Evolutionary conservation across 2,329 filamentous ascomycete species (phyloP).

Genomic region (Neofusicoccum laricinum): DNA sequence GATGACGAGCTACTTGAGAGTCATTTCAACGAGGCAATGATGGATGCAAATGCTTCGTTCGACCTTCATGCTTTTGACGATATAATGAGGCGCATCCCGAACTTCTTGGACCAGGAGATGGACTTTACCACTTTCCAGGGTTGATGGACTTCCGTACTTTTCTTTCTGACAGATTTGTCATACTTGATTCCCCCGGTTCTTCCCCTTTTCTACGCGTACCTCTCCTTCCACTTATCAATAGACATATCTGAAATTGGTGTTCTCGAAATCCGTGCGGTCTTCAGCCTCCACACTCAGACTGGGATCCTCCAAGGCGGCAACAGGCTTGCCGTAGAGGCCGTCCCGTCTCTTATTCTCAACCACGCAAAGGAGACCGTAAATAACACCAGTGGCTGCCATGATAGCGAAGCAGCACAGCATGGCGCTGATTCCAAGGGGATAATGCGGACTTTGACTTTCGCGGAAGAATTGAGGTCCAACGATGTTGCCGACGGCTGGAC

Average conservation of each 20-base stretch:
- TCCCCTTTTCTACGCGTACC: too few species aligned
- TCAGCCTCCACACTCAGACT: constrained; percentile 32
- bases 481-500: background rate
- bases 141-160: background rate
- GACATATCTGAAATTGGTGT: constrained; percentile 59
- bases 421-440: background rate
- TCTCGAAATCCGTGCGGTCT: constrained; percentile 62
- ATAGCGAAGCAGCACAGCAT: constrained; percentile 4
- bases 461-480: background rate
- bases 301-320: background rate
- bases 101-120: background rate
- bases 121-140: background rate
- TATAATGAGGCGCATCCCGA: background rate
- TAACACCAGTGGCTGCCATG: background rate
- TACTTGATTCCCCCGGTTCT: too few species aligned
- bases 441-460: background rate
- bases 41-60: background rate
- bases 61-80: background rate
- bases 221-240: constrained; percentile 30
- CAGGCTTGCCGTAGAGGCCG: background rate
- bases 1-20: background rate
- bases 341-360: background rate
- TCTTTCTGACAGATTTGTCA: too few species aligned
- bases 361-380: background rate
- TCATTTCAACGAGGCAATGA: background rate